Base-by-base conservation (phyloP, 108 stramenopile genomes). In the Conticribra guillardii region DNA sequence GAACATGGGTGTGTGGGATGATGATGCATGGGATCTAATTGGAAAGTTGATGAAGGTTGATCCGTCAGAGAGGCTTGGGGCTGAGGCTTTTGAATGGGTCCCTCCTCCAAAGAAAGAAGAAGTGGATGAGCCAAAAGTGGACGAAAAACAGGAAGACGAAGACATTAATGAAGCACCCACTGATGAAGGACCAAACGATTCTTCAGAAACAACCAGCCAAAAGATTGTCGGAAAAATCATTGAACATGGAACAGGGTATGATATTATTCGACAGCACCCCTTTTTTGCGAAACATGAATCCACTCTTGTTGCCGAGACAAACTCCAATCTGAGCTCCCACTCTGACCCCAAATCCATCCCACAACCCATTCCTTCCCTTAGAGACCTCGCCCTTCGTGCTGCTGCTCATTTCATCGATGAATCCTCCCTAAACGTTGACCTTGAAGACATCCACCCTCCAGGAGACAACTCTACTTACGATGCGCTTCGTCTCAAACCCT, bases 21-120 rank as follows among this genome's bases (percentile, higher is more conserved):
- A 90, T 55, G 81, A 88, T 60, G 83, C 86, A 51, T 92, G 89
- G 89, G 89, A 92, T 69, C 76, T 96, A 34, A 86, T 93, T 61
- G 16, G 49, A 4, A 80, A 63, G 41, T 60, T 92, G 67, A 72
- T 93, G 66, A 60, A 79, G 60, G 81, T 86, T 11, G 74, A 88
- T 48, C 92, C 92, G 0, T 50, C 59, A 28, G 63, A 87, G 41
- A 79, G 95, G 37, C 65, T 96, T 22, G 95, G 95, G 27, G 90
- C 92, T 1, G 87, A 84, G 23, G 82, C 73, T 41, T 90, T 82
- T 68, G 63, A 79, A 52, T 81, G 87, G 37, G 31, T 81, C 21
- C 72, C 81, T 32, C 63, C 71, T 26, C 58, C 57, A 33, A 62
- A 77, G 33, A 26, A 54, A 37, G 51, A 62, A 9, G 11, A 26